Conservation (phyloP, 129 eudicot genomes). For the Centella asiatica region DNA sequence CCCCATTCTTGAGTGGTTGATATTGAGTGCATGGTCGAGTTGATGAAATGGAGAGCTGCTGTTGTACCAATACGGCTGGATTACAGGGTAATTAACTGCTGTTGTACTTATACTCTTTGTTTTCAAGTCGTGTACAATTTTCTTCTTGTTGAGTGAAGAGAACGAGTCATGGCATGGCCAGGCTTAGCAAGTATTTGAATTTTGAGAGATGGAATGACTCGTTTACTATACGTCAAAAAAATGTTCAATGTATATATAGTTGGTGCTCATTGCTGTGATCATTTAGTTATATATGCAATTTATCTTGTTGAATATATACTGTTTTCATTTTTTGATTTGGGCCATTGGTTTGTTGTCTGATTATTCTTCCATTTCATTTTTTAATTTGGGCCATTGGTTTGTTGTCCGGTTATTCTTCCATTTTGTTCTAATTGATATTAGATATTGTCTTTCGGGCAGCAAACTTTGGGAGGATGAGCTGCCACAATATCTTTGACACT, state of each 20-base stretch:
- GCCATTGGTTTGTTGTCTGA: too few species aligned
- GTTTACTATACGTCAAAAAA: too few species aligned
- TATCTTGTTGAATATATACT: too few species aligned
- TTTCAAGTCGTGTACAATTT: background rate
- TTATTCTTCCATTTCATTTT: too few species aligned
- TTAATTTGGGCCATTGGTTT: too few species aligned
- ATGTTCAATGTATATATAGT: too few species aligned
- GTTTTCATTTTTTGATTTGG: too few species aligned
- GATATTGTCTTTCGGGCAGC: too few species aligned
- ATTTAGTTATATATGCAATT: background rate
- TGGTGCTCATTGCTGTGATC: background rate
- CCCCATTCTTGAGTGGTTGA: constrained; percentile 23
- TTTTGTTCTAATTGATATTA: too few species aligned
- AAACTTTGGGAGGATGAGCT: too few species aligned
- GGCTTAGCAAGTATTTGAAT: background rate
- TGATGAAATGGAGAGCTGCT: constrained; percentile 13
- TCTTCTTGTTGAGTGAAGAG: background rate
- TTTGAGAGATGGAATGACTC: background rate
- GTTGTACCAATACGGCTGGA: constrained; percentile 29
- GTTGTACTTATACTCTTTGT: background rate
- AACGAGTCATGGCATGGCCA: background rate
- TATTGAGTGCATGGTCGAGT: constrained; percentile 20
- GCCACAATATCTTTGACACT: too few species aligned
- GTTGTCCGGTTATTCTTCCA: too few species aligned
- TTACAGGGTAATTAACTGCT: constrained; percentile 16